These are phyloP conservation scores for Exserohilum rostratum DNA, from an alignment of 2,329 filamentous ascomycete genomes.

Conservation along the genomic window DNA sequence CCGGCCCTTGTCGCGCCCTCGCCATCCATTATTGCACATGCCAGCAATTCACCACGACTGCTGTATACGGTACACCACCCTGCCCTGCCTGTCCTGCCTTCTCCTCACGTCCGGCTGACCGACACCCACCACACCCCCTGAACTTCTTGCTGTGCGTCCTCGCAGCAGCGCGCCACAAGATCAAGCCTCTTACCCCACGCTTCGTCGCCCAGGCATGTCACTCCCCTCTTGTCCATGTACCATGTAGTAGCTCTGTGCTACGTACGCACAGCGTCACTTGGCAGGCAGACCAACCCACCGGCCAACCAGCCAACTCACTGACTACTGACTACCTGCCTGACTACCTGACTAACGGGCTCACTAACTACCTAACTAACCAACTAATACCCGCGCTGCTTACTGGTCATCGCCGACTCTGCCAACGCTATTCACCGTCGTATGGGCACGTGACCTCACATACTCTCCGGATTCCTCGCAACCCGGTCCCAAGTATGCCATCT, in stretches of 20 bases:
- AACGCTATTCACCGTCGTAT: not conserved
- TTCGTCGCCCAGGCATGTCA: not conserved
- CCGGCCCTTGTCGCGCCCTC: not conserved
- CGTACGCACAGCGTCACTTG: no score
- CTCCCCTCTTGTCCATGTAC: not conserved
- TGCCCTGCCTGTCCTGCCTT: not conserved
- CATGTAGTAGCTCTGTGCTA: no score
- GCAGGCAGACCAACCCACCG: no score
- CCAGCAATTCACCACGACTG: not conserved
- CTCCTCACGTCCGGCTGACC: no score
- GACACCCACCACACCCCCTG: no score
- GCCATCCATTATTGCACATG: no score
- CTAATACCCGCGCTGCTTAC: not conserved
- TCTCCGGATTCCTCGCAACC: not conserved
- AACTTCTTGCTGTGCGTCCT: not conserved
- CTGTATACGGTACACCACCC: not conserved
- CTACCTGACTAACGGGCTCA: not conserved
- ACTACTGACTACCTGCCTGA: not conserved
- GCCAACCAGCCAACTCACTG: no score
- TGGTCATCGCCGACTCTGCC: not conserved
- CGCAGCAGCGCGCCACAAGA: not conserved
- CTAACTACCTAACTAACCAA: not conserved
- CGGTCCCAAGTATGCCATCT: not conserved
- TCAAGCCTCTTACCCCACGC: not conserved
- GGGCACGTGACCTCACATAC: not conserved